phyloP scores from a whole-genome alignment of 2,329 filamentous ascomycete species.

The Tolypocladium ophioglossoides region DNA sequence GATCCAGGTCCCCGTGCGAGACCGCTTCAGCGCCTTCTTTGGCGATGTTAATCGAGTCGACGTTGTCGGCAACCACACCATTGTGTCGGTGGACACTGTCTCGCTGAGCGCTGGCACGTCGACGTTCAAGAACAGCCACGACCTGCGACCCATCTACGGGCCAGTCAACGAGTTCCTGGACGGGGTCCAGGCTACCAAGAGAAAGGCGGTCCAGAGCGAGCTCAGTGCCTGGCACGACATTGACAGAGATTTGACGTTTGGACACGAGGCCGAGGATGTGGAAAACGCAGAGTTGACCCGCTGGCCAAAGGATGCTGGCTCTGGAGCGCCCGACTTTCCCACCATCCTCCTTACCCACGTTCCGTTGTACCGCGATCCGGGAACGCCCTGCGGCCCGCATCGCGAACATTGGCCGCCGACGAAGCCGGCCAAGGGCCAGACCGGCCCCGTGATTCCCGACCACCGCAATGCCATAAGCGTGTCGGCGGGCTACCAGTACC shows the following conservation, averaged over 20 bases:
- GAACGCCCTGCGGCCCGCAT: conserved; percentile 77
- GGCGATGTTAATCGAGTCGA: conserved; percentile 87
- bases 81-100: conserved; percentile 83
- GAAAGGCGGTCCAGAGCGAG: conserved; percentile 58
- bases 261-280: conserved; percentile 49
- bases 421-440: conserved; percentile 48
- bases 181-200: conserved; percentile 51
- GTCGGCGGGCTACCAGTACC: conserved; percentile 80
- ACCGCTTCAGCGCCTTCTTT: conserved; percentile 81
- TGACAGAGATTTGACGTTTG: conserved; percentile 41
- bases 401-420: conserved; percentile 76
- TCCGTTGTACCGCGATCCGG: conserved; percentile 70
- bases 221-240: conserved; percentile 54
- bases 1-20: conserved; percentile 67
- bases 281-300: conserved; percentile 27
- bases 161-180: conserved; percentile 70
- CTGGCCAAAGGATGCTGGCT: conserved; percentile 26
- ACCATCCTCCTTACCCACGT: conserved; percentile 87
- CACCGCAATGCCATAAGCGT: conserved; percentile 71
- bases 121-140: conserved; percentile 36
- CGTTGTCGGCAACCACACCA: conserved; percentile 86
- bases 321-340: conserved; percentile 55
- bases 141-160: conserved; percentile 56
- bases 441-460: conserved; percentile 44
- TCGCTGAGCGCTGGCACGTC: conserved; percentile 67